Percentiles rank a stretch among this genome's conserved stretches.
These are phyloP conservation scores for Carnegiea gigantea DNA, from an alignment of 179 eudicot species.

Conservation along the genomic window DNA sequence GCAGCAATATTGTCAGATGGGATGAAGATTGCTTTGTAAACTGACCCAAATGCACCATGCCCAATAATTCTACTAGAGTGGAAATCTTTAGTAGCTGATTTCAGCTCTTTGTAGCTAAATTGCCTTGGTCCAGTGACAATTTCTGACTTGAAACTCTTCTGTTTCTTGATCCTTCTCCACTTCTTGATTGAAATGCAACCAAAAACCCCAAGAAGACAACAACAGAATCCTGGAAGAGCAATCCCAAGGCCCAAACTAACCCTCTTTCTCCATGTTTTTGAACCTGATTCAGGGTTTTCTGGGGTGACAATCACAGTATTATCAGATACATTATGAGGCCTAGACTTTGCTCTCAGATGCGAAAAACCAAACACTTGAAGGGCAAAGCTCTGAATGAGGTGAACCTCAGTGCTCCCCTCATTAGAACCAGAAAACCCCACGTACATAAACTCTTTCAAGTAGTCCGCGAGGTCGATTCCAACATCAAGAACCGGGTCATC, in stretches of 20 bases:
- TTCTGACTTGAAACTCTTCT: conserved; percentile 60
- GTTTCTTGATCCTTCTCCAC: conserved; percentile 44
- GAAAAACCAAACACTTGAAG: conserved; percentile 56
- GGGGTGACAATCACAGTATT: conserved; percentile 46
- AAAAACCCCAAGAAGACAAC: conserved; percentile 42
- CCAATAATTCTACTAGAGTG: conserved; percentile 66
- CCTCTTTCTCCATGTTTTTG: conserved; percentile 38
- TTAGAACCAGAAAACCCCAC: conserved; percentile 90
- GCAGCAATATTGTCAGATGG: conserved; percentile 54
- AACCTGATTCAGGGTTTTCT: conserved; percentile 30
- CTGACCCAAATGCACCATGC: conserved; percentile 85
- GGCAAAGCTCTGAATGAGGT: conserved; percentile 60
- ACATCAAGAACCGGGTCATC: conserved; percentile 48
- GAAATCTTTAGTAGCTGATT: conserved; percentile 68
- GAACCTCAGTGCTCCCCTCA: conserved; percentile 90
- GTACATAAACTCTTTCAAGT: conserved; percentile 58
- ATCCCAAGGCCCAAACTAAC: conserved; percentile 64
- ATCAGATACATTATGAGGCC: conserved; percentile 68
- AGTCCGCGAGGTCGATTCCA: conserved; percentile 51
- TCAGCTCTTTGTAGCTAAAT: conserved; percentile 69
- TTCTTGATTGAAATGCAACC: conserved; percentile 50
- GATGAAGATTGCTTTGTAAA: conserved; percentile 66
- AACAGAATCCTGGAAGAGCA: conserved; percentile 58
- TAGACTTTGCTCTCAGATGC: conserved; percentile 35
- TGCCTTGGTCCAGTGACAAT: conserved; percentile 62